Evolutionary conservation across 2,329 filamentous ascomycete species (phyloP).

Genomic region (Escovopsis weberi): DNA sequence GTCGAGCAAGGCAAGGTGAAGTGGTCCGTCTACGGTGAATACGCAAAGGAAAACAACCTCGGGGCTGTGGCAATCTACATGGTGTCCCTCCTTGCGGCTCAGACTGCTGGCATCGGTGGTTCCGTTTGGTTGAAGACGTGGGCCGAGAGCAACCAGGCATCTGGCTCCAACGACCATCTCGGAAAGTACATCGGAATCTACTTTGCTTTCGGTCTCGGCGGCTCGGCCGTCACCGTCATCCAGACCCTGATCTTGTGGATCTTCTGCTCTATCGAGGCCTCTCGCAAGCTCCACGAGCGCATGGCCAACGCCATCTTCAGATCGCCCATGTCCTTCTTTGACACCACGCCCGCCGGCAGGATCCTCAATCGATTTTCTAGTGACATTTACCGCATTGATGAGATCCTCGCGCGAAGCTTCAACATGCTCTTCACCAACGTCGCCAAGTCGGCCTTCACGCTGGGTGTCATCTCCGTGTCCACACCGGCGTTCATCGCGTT

Average conservation of each 20-base stretch:
- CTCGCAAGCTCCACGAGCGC: conserved; percentile 86
- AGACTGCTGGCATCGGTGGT: conserved; percentile 69
- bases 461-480: conserved; percentile 68
- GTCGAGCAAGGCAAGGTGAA: conserved; percentile 95
- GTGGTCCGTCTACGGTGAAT: conserved; percentile 83
- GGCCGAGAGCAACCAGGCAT: conserved; percentile 63
- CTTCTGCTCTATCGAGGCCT: conserved; percentile 98
- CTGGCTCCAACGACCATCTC: conserved; percentile 56
- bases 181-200: conserved; percentile 92
- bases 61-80: conserved; percentile 72
- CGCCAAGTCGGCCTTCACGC: conserved; percentile 64
- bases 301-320: conserved; percentile 98
- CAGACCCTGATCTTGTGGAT: conserved; percentile 97
- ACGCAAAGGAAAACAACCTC: conserved; percentile 88
- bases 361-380: conserved; percentile 92
- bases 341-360: conserved; percentile 89
- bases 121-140: conserved; percentile 90
- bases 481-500: conserved; percentile 70
- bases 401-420: conserved; percentile 90
- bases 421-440: conserved; percentile 86
- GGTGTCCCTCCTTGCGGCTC: conserved; percentile 59
- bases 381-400: conserved; percentile 71
- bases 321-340: conserved; percentile 97
- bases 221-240: conserved; percentile 68
- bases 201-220: conserved; percentile 84